Evolutionary conservation across 148 eudicot genomes (phyloP), one percentile per base, ranked within the genome.

Genomic region (Diospyros lotus): DNA sequence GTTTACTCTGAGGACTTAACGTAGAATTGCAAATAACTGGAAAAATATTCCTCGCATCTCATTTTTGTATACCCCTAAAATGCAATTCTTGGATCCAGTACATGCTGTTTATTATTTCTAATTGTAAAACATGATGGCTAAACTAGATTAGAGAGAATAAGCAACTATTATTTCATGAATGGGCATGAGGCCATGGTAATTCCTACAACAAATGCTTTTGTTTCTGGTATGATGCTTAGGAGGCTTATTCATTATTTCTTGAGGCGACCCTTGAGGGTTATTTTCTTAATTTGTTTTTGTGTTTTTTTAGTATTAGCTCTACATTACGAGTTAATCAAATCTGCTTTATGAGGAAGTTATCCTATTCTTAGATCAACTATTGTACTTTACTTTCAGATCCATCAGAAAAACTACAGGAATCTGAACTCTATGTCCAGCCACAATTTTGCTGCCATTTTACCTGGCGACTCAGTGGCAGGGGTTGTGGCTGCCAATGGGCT

Each of bases 391-490:
- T 73, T 78, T 64, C 87, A 95, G 96, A 80, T 83, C 72, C 87
- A 79, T 53, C 69, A 75, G 72, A 87, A 88, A 77, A 85, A 72
- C 68, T 66, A 66, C 84, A 75, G 59, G 71, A 89, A 60, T 68
- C 43, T 82, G 76, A 81, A 71, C 10, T 66, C 76, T 70, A 56
- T 86, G 60, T 80, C 89, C 68, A 79, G 71, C 80, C 94, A 89
- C 79, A 89, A 89, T 75, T 94, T 94, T 81, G 98, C 96, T 72
- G 98, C 98, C 64, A 84, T 94, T 81, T 79, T 94, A 67, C 97
- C 96, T 10, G 97, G 97, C 9, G 97, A 95, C 83, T 85, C 96
- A 56, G 90, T 95, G 8, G 98, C 94, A 18, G 94, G 96, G 9
- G 14, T 92, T 51, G 98, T 92, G 68, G 98, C 80, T 51, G 76